Base-by-base conservation (phyloP, 2,329 filamentous ascomycete species). In the Furcasterigmium sp. region DNA sequence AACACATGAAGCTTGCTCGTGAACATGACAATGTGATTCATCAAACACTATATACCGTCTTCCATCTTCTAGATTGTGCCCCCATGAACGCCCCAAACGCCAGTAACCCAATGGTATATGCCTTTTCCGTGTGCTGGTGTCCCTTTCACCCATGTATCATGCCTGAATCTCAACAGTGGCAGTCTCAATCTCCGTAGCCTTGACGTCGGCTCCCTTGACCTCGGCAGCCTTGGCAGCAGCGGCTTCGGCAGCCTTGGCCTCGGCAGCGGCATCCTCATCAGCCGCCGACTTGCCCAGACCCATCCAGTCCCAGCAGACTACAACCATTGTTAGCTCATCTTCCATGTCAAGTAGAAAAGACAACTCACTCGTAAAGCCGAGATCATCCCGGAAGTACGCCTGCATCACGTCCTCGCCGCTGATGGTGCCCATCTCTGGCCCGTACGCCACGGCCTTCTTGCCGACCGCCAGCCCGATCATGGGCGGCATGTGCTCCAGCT, bases 391-490 rank as follows among this genome's bases (percentile, higher is more conserved):
- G 59, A 90, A 89, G 56, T 83, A 84, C 5, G 64, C 60, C 50
- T 78, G 59, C 70, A 81, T 73, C 11, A 85, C 69, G 39, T 87
- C 79, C 47, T 79, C 75, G 1, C 84, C 84, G 34, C 68, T 72
- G 20, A 68, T 68, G 35, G 79, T 77, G 0, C 82, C 83, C 2
- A 64, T 68, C 0, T 70, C 70, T 0, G 76, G 72, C 36, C 73
- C 75, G 52, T 80, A 87, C 2, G 77, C 75, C 2, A 89, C 69
- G 2, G 82, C 85, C 54, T 81, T 78, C 59, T 80, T 82, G 26
- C 85, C 86, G 2, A 90, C 71, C 0, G 85, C 85, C 3, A 90
- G 63, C 1, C 80, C 84, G 49, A 91, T 89, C 67, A 84, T 78
- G 13, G 82, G 73, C 13, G 78, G 73, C 9, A 84, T 69, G 39